These are phyloP conservation scores for Solanum chiquidenum DNA, from an alignment of 257 asterid genomes.

Conservation along the genomic window DNA sequence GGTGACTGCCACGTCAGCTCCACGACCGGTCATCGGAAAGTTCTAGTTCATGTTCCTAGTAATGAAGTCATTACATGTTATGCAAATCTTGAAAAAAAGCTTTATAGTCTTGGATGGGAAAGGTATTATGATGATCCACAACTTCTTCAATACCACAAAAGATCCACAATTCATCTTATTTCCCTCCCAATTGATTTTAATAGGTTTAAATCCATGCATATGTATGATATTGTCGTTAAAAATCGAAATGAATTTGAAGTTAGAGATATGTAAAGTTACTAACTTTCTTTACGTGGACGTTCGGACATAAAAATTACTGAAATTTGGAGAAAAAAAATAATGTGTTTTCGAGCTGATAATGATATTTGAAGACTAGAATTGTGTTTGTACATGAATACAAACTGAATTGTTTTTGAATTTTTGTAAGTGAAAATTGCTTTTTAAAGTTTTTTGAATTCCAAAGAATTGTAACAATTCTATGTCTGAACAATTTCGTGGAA, in stretches of 20 bases:
- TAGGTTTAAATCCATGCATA: conserved; percentile 35
- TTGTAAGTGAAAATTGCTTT: not conserved
- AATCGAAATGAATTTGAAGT: conserved; percentile 26
- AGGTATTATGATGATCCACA: conserved; percentile 39
- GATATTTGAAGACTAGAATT: not conserved
- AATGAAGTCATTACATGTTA: conserved; percentile 29
- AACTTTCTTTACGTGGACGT: not conserved
- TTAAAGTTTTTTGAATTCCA: not conserved
- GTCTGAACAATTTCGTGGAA: not conserved
- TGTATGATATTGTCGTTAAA: conserved; percentile 29
- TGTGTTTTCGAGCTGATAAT: not conserved
- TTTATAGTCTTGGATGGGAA: conserved; percentile 30
- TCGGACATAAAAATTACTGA: not conserved
- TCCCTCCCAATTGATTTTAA: conserved; percentile 33
- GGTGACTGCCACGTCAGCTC: conserved; percentile 12
- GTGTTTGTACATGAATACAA: not conserved
- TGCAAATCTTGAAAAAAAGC: conserved; percentile 20
- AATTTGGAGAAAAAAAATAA: not conserved
- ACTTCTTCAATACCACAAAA: conserved; percentile 32
- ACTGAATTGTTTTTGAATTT: not conserved
- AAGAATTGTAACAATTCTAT: not conserved
- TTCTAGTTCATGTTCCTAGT: conserved; percentile 19
- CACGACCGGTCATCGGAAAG: conserved; percentile 12
- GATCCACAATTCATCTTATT: conserved; percentile 33
- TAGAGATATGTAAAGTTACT: conserved; percentile 9